Conservation (phyloP, 176 grass and related monocot genomes). For the Alloteropsis semialata region DNA sequence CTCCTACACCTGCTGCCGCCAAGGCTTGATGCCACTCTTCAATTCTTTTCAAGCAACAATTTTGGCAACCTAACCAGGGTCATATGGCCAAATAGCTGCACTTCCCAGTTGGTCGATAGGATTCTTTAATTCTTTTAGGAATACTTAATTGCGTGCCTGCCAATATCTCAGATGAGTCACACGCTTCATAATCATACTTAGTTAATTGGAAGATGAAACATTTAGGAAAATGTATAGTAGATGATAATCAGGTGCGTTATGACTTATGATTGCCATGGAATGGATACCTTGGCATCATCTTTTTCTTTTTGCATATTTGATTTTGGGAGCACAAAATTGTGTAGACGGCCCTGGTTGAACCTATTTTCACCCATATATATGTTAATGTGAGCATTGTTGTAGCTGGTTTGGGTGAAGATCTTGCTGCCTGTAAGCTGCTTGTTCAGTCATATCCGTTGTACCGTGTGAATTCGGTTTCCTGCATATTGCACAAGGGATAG, state of each 20-base stretch:
- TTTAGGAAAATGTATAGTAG: not conserved
- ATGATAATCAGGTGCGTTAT: not conserved
- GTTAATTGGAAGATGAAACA: not conserved
- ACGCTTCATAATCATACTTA: not conserved
- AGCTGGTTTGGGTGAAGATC: too few relatives aligned
- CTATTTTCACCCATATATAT: too few relatives aligned
- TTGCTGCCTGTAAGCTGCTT: too few relatives aligned
- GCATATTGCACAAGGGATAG: too few relatives aligned
- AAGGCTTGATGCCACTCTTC: constrained; percentile 15
- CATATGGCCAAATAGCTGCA: not conserved
- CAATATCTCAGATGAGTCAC: not conserved
- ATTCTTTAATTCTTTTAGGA: not conserved
- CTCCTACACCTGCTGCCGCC: constrained; percentile 29
- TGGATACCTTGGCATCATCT: not conserved
- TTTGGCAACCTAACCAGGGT: not conserved
- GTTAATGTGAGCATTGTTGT: too few relatives aligned
- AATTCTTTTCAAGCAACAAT: not conserved
- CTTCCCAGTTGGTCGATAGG: too few relatives aligned
- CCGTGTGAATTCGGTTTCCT: too few relatives aligned
- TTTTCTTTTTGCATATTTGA: not conserved
- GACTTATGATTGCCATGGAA: not conserved
- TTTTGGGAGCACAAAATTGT: not conserved
- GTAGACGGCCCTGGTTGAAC: not conserved
- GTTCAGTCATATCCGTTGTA: too few relatives aligned
- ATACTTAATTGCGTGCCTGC: not conserved